Percentiles rank a stretch among this genome's conserved stretches.
Evolutionary conservation across 257 asterid genomes (phyloP).

Genomic region (Rhazya stricta): DNA sequence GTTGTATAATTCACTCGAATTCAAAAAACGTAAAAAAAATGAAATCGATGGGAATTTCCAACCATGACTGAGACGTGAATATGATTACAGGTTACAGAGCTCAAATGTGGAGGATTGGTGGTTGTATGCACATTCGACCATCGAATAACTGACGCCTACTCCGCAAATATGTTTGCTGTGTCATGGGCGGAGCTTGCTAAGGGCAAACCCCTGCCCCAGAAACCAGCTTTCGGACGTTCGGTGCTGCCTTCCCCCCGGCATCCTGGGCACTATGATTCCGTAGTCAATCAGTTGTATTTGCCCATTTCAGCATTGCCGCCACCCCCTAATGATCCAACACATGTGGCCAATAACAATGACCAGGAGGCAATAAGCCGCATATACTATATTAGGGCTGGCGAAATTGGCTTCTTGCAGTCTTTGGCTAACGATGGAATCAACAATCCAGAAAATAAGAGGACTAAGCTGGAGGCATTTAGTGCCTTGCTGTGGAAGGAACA

Average conservation of each 20-base stretch:
- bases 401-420: slow-evolving; percentile 32
- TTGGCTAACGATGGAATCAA: slow-evolving; percentile 27
- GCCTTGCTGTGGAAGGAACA: slow-evolving; percentile 71
- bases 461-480: slow-evolving; percentile 51
- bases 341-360: slow-evolving; percentile 4
- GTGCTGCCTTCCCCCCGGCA: slow-evolving; percentile 41
- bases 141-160: slow-evolving; percentile 63
- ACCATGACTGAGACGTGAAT: too few relatives aligned
- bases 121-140: slow-evolving; percentile 57
- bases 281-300: slow-evolving; percentile 33
- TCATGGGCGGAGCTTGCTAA: slow-evolving; percentile 59
- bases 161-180: slow-evolving; percentile 60
- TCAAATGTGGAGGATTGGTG: slow-evolving; percentile 56
- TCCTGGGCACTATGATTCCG: slow-evolving; percentile 30
- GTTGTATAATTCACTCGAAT: too few relatives aligned
- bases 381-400: slow-evolving; percentile 40
- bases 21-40: too few relatives aligned
- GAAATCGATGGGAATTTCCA: too few relatives aligned
- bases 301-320: slow-evolving; percentile 26
- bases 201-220: slow-evolving; percentile 24
- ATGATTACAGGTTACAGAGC: slow-evolving; percentile 40
- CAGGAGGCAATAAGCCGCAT: slow-evolving; percentile 43
- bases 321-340: neutral
- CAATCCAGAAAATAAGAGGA: slow-evolving; percentile 10
- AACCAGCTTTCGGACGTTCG: slow-evolving; percentile 58